Percentiles rank a stretch among this genome's conserved stretches.
Evolutionary conservation across 371 early-diverging fungal species (phyloP).

Genomic region (Mucor mucedo): DNA sequence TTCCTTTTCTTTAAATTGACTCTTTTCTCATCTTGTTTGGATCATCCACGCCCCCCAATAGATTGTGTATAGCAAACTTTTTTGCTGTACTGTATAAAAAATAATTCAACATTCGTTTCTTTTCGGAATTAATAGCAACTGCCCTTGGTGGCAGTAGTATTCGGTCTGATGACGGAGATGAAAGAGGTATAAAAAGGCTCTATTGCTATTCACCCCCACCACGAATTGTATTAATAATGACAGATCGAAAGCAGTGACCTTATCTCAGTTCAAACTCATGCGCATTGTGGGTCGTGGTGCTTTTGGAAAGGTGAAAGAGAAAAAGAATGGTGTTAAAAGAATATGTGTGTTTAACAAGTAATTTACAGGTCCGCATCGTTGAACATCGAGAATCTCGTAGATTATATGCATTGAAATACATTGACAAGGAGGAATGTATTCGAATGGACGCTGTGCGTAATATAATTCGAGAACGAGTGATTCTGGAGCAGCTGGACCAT

Average conservation of each 20-base stretch:
- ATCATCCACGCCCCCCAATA: too few relatives aligned
- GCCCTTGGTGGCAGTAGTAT: constrained; percentile 44
- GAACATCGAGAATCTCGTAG: constrained; percentile 69
- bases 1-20: too few relatives aligned
- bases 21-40: too few relatives aligned
- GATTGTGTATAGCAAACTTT: too few relatives aligned
- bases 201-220: too few relatives aligned
- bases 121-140: constrained; percentile 52
- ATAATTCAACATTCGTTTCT: constrained; percentile 42
- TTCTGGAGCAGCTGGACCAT: constrained; percentile 80
- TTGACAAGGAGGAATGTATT: constrained; percentile 80
- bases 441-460: constrained; percentile 78
- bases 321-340: background rate
- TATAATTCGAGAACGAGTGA: constrained; percentile 79
- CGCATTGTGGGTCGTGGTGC: constrained; percentile 75
- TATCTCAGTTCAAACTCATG: constrained; percentile 72
- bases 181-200: constrained; percentile 31
- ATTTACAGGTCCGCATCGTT: constrained; percentile 71
- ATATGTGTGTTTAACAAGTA: background rate
- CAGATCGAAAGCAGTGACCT: constrained; percentile 42
- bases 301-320: constrained; percentile 73
- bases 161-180: constrained; percentile 35
- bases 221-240: constrained; percentile 11
- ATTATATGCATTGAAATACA: constrained; percentile 84
- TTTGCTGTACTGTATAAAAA: too few relatives aligned